Conservation (phyloP, 176 grass and related monocot species). For the Themeda triandra region DNA sequence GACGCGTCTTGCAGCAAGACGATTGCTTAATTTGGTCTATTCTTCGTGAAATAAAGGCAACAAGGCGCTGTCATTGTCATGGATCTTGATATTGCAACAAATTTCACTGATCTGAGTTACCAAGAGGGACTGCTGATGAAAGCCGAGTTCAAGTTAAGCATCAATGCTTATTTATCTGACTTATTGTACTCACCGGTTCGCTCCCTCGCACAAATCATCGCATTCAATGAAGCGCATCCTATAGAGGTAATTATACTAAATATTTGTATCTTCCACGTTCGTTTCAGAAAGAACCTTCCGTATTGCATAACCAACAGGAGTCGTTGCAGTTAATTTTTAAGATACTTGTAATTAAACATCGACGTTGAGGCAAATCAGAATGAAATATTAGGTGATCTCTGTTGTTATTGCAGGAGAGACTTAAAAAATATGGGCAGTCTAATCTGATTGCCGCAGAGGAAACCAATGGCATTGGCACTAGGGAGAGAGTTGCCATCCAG, state of each 20-base stretch:
- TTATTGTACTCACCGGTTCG: slow-evolving; percentile 46
- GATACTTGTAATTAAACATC: too few relatives aligned
- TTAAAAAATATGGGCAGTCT: slow-evolving; percentile 41
- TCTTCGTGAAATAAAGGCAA: slow-evolving; percentile 24
- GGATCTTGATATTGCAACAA: slow-evolving; percentile 27
- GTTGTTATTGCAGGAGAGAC: slow-evolving; percentile 46
- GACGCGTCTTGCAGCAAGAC: too few relatives aligned
- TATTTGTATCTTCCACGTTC: neutral
- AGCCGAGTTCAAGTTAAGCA: slow-evolving; percentile 59
- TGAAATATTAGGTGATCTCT: too few relatives aligned
- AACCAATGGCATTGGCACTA: slow-evolving; percentile 34
- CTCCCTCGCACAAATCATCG: slow-evolving; percentile 53
- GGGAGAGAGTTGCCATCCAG: slow-evolving; percentile 26
- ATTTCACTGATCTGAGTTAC: neutral
- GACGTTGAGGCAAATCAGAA: too few relatives aligned
- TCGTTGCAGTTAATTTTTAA: neutral
- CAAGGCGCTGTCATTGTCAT: slow-evolving; percentile 35
- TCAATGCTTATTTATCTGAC: slow-evolving; percentile 46
- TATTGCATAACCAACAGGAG: neutral
- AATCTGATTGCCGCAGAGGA: slow-evolving; percentile 35
- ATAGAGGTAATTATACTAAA: neutral
- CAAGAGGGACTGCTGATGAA: neutral
- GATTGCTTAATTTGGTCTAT: too few relatives aligned
- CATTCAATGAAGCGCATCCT: slow-evolving; percentile 41
- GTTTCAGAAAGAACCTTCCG: too few relatives aligned